Conservation (phyloP, 1,139 yeast species). For the Kazachstania sp. region DNA sequence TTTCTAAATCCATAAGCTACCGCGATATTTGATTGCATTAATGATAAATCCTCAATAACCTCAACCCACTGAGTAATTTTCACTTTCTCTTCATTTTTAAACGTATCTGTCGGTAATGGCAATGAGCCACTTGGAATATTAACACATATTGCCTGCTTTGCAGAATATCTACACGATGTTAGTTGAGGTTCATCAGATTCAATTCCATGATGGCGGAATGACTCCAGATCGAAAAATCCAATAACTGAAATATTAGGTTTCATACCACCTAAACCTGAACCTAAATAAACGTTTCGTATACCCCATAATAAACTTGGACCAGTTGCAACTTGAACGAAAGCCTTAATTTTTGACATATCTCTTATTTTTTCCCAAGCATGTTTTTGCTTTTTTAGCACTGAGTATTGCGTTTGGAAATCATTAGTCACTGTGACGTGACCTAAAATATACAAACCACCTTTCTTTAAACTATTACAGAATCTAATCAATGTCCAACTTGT, state of each 20-base stretch:
- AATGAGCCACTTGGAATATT: constrained; percentile 23
- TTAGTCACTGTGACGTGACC: constrained; percentile 74
- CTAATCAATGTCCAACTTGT: constrained; percentile 85
- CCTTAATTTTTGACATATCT: constrained; percentile 70
- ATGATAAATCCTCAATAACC: constrained; percentile 79
- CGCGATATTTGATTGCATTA: constrained; percentile 90
- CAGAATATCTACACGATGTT: constrained; percentile 6
- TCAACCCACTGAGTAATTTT: constrained; percentile 83
- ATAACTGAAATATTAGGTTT: constrained; percentile 87
- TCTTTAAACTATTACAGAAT: constrained; percentile 90
- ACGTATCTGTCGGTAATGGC: constrained; percentile 69
- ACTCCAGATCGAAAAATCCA: constrained; percentile 60
- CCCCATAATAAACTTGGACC: constrained; percentile 93
- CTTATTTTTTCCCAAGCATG: constrained; percentile 78
- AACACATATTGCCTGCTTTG: constrained; percentile 9
- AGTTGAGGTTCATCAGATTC: neutral
- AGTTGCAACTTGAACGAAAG: constrained; percentile 84
- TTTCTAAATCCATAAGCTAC: constrained; percentile 78
- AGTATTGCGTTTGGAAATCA: constrained; percentile 50
- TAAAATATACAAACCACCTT: constrained; percentile 84
- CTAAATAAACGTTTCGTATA: constrained; percentile 81
- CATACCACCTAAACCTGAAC: constrained; percentile 96
- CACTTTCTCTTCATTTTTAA: constrained; percentile 63
- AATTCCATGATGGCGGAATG: constrained; percentile 7
- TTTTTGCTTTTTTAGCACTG: constrained; percentile 63